Base-by-base conservation (phyloP, 345 rosid genomes). In the Geranium rotundifolium region DNA sequence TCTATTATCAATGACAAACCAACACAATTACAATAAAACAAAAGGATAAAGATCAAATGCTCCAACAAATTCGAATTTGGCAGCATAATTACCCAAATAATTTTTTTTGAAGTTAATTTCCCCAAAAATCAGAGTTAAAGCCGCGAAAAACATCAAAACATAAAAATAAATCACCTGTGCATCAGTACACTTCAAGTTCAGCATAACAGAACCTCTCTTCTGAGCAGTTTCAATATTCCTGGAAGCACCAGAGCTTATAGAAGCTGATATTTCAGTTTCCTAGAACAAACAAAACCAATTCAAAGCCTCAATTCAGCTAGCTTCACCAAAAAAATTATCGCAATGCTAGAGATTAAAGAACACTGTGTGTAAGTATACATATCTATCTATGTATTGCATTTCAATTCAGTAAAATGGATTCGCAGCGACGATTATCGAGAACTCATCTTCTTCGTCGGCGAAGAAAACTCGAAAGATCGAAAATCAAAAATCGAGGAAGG, bases 231-330 rank as follows among this genome's bases (percentile, higher is more conserved):
- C 91, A 31, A 87, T 65, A 72, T 76, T 87, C 61, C 95, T 75
- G 6, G 82, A 78, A 12, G 91, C 77, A 23, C 90, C 91, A 0
- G 90, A 77, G 73, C 65, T 75, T 54, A 90, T 74, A 5, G 96
- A 90, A 67, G 86, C 80, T 29, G 95, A 83, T 57, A 90, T 90
- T 77, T 87, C 96, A 9, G 96, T 86, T 55, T 87, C 95, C 90
- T 84, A 65, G 67, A 17, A 29, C n/a, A 19, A n/a, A 12, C 14
- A 65, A 69, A 39, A 4, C 29, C 4, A 3, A 19, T 16, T 0
- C 0, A 15, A 17, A 54, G 16, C 3, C 8, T 14, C 52, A 52
- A 14, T 19, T 17, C n/a, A 60, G 31, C 46, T 17, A 8, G 27
- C 27, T 4, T 14, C 8, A 57, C 46, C 15, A 0, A 31, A n/a